Evolutionary conservation across 169 alveolate species (phyloP).

Genomic region (Plasmodium berghei): DNA sequence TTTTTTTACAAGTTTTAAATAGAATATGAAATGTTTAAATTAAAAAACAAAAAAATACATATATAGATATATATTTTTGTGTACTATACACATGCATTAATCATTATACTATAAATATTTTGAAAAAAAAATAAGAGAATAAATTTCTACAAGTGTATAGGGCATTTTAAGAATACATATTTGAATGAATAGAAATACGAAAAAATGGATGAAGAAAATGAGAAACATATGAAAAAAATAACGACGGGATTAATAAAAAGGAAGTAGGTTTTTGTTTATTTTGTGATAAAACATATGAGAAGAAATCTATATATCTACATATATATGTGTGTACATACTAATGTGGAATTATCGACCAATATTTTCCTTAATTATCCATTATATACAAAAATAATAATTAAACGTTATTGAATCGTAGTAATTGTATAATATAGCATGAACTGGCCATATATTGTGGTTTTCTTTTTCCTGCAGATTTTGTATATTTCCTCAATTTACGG

Average conservation of each 20-base stretch:
- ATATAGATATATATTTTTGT: constrained; percentile 2
- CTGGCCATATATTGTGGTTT: too few relatives aligned
- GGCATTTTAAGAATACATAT: constrained; percentile 3
- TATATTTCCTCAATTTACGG: constrained; percentile 49
- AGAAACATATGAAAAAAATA: constrained; percentile 10
- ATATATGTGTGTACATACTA: too few relatives aligned
- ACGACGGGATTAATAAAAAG: constrained; percentile 39
- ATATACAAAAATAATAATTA: background rate
- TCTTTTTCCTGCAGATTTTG: constrained; percentile 18
- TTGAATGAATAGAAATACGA: constrained; percentile 41
- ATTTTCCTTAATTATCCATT: background rate
- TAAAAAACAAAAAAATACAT: background rate
- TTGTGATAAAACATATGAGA: background rate
- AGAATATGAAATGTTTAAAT: constrained; percentile 2
- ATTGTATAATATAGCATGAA: too few relatives aligned
- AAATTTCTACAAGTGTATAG: background rate
- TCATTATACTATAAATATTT: background rate
- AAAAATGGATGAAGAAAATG: constrained; percentile 66
- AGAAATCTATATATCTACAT: too few relatives aligned
- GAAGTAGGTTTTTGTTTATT: constrained; percentile 16
- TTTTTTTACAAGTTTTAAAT: constrained; percentile 3
- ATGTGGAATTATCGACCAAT: background rate
- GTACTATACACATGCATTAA: too few relatives aligned
- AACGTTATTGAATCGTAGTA: too few relatives aligned
- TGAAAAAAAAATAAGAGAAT: background rate